phyloP scores from a whole-genome alignment of 345 rosid genomes.

The Populus alba region DNA sequence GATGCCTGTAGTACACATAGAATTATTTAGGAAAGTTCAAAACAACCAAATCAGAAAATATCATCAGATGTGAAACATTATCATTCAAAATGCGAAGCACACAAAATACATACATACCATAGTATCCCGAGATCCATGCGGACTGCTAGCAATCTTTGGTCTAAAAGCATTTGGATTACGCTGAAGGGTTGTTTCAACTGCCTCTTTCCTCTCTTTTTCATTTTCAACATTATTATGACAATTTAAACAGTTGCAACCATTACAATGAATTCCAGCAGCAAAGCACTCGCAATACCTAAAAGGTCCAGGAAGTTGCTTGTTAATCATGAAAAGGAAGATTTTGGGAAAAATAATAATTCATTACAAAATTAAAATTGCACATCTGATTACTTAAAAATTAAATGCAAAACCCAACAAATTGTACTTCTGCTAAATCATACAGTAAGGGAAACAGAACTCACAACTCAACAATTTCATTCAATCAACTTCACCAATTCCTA shows the following conservation, averaged over 20 bases:
- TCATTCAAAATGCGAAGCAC: neutral
- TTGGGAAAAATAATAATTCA: no score
- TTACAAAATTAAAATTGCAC: no score
- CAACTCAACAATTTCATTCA: no score
- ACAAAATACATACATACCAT: slow-evolving; percentile 34
- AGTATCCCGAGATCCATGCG: slow-evolving; percentile 46
- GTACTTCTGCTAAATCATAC: no score
- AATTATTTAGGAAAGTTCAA: neutral
- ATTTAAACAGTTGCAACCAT: slow-evolving; percentile 75
- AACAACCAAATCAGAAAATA: neutral
- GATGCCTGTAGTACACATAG: no score
- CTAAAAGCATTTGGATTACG: slow-evolving; percentile 78
- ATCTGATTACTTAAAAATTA: no score
- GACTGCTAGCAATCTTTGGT: slow-evolving; percentile 67
- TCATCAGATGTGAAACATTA: neutral
- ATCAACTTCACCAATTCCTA: no score
- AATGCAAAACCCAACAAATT: no score
- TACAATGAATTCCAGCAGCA: slow-evolving; percentile 65
- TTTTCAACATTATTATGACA: slow-evolving; percentile 73
- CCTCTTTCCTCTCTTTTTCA: slow-evolving; percentile 56
- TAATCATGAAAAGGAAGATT: neutral
- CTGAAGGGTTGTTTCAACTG: slow-evolving; percentile 50
- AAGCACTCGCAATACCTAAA: slow-evolving; percentile 90
- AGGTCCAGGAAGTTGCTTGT: slow-evolving; percentile 2
- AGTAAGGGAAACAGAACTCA: no score